phyloP scores from a whole-genome alignment of 768 basidiomycete species.

The Holtermannia corniformis region DNA sequence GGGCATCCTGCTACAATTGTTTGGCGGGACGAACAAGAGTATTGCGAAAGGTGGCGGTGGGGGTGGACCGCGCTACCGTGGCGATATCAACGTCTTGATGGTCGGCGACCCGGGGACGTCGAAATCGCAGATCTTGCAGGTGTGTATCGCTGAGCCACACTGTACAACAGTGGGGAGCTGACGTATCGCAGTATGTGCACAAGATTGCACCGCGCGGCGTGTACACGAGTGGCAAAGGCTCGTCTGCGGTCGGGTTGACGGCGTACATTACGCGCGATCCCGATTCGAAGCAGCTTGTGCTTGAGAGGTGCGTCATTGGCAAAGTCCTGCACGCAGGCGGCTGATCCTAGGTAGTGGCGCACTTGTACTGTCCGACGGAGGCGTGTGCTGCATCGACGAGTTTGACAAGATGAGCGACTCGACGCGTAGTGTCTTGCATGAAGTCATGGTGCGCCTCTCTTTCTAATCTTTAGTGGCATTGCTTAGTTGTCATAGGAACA shows the following conservation, averaged over 20 bases:
- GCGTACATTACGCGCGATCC: conserved; percentile 98
- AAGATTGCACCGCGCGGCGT: conserved; percentile 97
- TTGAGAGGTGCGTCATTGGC: conserved; percentile 62
- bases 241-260: conserved; percentile 95
- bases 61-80: conserved; percentile 90
- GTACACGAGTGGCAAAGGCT: conserved; percentile 95
- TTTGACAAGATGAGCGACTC: conserved; percentile 56
- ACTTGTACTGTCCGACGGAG: conserved; percentile 86
- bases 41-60: conserved; percentile 86
- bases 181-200: conserved; percentile 77
- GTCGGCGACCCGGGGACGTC: conserved; percentile 99
- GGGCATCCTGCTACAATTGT: conserved; percentile 88
- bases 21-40: conserved; percentile 96
- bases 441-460: conserved; percentile 44
- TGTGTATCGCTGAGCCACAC: conserved; percentile 37
- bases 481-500: conserved; percentile 61
- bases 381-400: conserved; percentile 97
- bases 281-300: conserved; percentile 92
- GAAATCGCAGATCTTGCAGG: conserved; percentile 92
- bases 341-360: conserved; percentile 55
- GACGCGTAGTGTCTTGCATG: conserved; percentile 47
- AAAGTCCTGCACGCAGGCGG: conserved; percentile 4
- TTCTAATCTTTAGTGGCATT: not conserved
- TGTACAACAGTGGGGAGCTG: not conserved
- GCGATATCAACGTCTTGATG: conserved; percentile 93